Evolutionary conservation across 441 rosid genomes (phyloP).

Genomic region (Daphne laureola): DNA sequence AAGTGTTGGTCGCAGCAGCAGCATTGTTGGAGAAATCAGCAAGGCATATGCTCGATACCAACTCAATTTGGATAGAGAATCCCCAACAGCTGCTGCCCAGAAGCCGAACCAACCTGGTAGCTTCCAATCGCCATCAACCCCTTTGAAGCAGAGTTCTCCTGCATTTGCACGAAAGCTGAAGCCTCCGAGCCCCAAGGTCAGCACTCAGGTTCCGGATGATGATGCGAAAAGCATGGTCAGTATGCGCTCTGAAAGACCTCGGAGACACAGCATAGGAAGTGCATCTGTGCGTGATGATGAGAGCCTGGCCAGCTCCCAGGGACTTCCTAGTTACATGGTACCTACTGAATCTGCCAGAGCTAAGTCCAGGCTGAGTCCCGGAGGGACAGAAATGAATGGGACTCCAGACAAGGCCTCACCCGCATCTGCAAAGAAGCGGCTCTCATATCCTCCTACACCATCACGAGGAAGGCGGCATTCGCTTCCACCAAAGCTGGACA

Average conservation of each 20-base stretch:
- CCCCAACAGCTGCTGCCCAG: slow-evolving; percentile 44
- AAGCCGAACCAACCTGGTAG: slow-evolving; percentile 32
- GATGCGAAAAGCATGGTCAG: slow-evolving; percentile 49
- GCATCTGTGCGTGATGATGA: slow-evolving; percentile 59
- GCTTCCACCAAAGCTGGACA: slow-evolving; percentile 55
- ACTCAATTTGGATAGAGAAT: slow-evolving; percentile 48
- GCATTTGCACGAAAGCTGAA: slow-evolving; percentile 41
- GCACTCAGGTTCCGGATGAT: slow-evolving; percentile 34
- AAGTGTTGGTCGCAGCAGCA: slow-evolving; percentile 31
- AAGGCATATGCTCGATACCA: slow-evolving; percentile 61
- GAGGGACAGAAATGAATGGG: slow-evolving; percentile 27
- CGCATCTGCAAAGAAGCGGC: slow-evolving; percentile 43
- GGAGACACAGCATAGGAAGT: slow-evolving; percentile 60
- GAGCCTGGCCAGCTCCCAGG: slow-evolving; percentile 38
- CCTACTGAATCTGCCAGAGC: slow-evolving; percentile 43
- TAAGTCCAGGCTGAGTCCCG: slow-evolving; percentile 40
- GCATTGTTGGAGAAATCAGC: slow-evolving; percentile 51
- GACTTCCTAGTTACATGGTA: slow-evolving; percentile 51
- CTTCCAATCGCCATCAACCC: slow-evolving; percentile 50
- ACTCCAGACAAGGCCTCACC: slow-evolving; percentile 19
- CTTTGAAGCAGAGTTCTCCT: slow-evolving; percentile 40
- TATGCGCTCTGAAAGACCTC: slow-evolving; percentile 40
- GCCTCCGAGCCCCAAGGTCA: slow-evolving; percentile 44
- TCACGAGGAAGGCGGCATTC: slow-evolving; percentile 54
- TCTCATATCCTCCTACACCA: slow-evolving; percentile 54